phyloP scores from a whole-genome alignment of 164 flowering plant species.

The Tinospora cordifolia region DNA sequence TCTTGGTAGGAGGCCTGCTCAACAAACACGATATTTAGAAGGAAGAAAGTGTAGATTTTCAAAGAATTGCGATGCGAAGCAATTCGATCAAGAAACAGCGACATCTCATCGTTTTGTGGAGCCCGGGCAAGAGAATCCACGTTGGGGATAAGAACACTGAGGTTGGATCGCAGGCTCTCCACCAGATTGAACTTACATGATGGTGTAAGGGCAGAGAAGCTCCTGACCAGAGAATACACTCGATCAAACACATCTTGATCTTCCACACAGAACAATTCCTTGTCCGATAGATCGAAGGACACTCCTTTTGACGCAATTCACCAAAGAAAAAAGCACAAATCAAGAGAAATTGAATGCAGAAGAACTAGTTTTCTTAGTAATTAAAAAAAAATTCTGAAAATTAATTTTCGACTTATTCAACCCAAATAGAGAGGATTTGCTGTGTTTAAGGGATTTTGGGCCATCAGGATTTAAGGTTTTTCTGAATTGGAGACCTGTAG shows the following conservation, averaged over 20 bases:
- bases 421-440: too few relatives aligned
- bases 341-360: background rate
- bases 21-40: slow-evolving; percentile 40
- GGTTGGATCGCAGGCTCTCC: slow-evolving; percentile 80
- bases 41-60: slow-evolving; percentile 76
- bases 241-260: slow-evolving; percentile 88
- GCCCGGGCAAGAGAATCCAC: slow-evolving; percentile 63
- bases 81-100: slow-evolving; percentile 39
- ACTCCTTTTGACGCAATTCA: slow-evolving; percentile 38
- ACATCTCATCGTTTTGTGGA: slow-evolving; percentile 25
- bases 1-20: slow-evolving; percentile 41
- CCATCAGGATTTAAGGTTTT: slow-evolving; percentile 3
- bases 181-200: slow-evolving; percentile 58
- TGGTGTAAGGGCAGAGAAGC: slow-evolving; percentile 40
- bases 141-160: slow-evolving; percentile 83
- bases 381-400: background rate
- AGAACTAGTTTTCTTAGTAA: too few relatives aligned
- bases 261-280: slow-evolving; percentile 77
- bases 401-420: background rate
- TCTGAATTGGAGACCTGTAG: background rate
- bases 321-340: background rate
- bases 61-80: slow-evolving; percentile 75
- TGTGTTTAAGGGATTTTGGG: too few relatives aligned
- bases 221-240: slow-evolving; percentile 58
- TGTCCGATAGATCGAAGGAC: slow-evolving; percentile 88